Evolutionary conservation across 495 filamentous ascomycete species (phyloP).

Genomic region (Aspergillus kassunensis): DNA sequence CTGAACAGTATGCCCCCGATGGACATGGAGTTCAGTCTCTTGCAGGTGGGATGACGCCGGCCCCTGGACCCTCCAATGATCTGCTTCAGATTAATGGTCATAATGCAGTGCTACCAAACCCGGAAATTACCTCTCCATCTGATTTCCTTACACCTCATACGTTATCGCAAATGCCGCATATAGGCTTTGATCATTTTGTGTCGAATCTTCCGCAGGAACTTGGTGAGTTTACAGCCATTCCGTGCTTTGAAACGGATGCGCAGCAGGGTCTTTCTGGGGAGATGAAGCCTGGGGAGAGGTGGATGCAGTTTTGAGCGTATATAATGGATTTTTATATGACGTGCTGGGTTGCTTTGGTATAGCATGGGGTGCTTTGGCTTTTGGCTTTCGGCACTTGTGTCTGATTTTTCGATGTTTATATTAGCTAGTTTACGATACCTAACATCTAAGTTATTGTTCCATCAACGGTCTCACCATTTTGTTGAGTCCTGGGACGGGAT

Average conservation of each 20-base stretch:
- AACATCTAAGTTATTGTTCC: neutral
- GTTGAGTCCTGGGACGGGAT: too few relatives aligned
- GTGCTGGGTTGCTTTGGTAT: neutral
- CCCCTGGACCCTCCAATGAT: conserved; percentile 14
- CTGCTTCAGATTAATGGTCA: conserved; percentile 18
- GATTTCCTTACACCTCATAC: conserved; percentile 31
- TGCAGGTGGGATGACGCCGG: conserved; percentile 18
- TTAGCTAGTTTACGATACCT: neutral
- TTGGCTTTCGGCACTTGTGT: neutral
- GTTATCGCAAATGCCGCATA: conserved; percentile 36
- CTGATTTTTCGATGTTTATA: too few relatives aligned
- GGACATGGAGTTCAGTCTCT: conserved; percentile 22
- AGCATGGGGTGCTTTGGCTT: conserved; percentile 4
- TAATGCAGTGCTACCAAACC: conserved; percentile 21
- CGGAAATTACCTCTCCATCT: conserved; percentile 23
- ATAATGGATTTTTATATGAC: neutral
- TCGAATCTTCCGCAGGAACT: conserved; percentile 46
- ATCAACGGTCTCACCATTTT: too few relatives aligned
- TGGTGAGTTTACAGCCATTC: conserved; percentile 45
- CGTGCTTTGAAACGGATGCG: conserved; percentile 41
- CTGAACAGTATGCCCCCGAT: conserved; percentile 16
- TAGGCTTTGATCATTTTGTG: conserved; percentile 45
- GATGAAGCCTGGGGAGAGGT: conserved; percentile 32
- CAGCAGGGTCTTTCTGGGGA: conserved; percentile 26
- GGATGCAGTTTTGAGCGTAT: conserved; percentile 31